These are phyloP conservation scores for Fusarium sublunatum DNA, from an alignment of 2,329 filamentous ascomycete genomes.

Conservation along the genomic window DNA sequence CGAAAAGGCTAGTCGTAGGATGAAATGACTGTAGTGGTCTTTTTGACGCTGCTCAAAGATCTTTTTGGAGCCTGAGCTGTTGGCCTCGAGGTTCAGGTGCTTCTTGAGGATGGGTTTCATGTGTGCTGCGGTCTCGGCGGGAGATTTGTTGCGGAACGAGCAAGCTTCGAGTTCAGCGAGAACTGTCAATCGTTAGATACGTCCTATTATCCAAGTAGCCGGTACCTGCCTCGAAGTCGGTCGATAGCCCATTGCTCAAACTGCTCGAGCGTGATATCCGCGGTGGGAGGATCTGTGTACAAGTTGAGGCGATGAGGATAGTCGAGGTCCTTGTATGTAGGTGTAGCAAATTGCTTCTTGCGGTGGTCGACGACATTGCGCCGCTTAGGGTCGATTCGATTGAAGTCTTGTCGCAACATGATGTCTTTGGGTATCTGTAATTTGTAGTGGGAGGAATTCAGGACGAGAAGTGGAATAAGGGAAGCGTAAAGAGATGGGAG, in stretches of 20 bases:
- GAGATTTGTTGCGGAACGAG: slow-evolving; percentile 89
- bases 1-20: slow-evolving; percentile 90
- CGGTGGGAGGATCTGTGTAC: slow-evolving; percentile 87
- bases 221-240: slow-evolving; percentile 75
- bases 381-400: slow-evolving; percentile 74
- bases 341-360: slow-evolving; percentile 86
- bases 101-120: slow-evolving; percentile 91
- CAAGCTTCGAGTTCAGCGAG: slow-evolving; percentile 92
- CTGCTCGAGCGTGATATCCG: slow-evolving; percentile 94
- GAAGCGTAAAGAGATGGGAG: slow-evolving; percentile 39
- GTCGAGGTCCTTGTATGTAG: slow-evolving; percentile 78
- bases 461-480: slow-evolving; percentile 25
- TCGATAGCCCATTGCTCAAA: slow-evolving; percentile 99
- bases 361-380: slow-evolving; percentile 81
- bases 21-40: slow-evolving; percentile 98
- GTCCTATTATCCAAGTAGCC: fast-evolving
- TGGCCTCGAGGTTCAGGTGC: slow-evolving; percentile 82
- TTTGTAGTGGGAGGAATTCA: slow-evolving; percentile 18
- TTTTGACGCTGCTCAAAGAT: slow-evolving; percentile 83
- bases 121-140: slow-evolving; percentile 82
- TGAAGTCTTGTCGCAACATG: slow-evolving; percentile 64
- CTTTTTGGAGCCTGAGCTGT: slow-evolving; percentile 70
- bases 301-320: slow-evolving; percentile 93
- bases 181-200: slow-evolving; percentile 60
- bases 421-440: slow-evolving; percentile 30